Base-by-base conservation (phyloP, 2,329 filamentous ascomycete species). In the Lachnellula hyalina region DNA sequence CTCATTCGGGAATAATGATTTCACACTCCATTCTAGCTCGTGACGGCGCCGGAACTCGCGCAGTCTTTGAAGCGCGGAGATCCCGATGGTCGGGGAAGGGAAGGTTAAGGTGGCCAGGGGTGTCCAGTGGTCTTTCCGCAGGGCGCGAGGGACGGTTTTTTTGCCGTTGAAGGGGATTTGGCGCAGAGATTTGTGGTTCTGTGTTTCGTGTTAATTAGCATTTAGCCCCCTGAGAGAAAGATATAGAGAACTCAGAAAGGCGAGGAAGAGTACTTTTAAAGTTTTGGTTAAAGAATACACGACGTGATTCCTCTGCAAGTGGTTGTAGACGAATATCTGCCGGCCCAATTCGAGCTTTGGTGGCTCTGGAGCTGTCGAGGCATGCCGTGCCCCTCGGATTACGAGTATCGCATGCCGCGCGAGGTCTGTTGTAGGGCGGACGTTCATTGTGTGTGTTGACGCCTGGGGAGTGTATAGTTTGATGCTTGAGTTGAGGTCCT, bases 121-220 rank as follows among this genome's bases (percentile, higher is more conserved):
- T 35, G 73, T 72, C 84, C 85, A 87, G 71, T 83, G 81, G 72
- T 88, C 85, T 70, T 83, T 85, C 55, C 85, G 82, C 40, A 87
- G 73, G 64, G 81, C 82, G 52, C 78, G 68, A 2, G 83, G 83
- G 61, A 81, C 79, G 47, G 81, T 77, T 71, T 88, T 86, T 69
- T 87, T 87, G 71, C 84, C 84, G 60, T 83, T 83, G 73, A 80
- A 87, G 47, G 82, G 79, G 57, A 87, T 70, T 66, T 85, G 82
- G 63, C 77, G 75, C 60, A 84, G 70, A 47, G 75, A 73, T 56
- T 75, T 74, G 61, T 74, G 70, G 59, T 75, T 73, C 73, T 75
- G 56, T 36, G 34, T 35, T 35, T 9, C 28, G 19, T 7, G 28
- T 42, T 32, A 15, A 34, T 54, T 12, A 47, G 21, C 19, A 21